Conservation (phyloP, 257 asterid genomes). For the Solanum chilense region DNA sequence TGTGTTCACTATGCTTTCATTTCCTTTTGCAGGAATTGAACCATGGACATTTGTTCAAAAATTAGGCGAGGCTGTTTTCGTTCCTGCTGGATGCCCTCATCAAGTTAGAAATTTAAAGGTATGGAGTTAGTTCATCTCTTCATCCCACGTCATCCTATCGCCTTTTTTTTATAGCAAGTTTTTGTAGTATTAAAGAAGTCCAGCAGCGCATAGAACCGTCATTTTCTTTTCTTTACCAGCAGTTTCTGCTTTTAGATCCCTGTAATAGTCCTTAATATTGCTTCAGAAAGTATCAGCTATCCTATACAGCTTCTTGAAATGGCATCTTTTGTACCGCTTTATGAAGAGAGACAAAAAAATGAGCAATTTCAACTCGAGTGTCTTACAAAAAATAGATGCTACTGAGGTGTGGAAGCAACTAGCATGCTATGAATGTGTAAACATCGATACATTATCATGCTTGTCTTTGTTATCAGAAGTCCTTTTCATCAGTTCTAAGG, state of each 20-base stretch:
- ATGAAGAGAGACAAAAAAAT: not conserved
- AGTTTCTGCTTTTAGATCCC: not conserved
- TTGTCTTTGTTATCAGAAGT: not conserved
- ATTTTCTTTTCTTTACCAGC: not conserved
- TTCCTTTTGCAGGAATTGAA: conserved; percentile 24
- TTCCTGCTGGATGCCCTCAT: conserved; percentile 46
- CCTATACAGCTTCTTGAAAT: not conserved
- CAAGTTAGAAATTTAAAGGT: conserved; percentile 46
- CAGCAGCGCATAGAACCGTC: not conserved
- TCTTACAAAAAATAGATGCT: not conserved
- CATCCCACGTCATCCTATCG: not conserved
- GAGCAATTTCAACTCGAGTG: not conserved
- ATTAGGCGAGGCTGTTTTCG: conserved; percentile 34
- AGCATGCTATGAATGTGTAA: not conserved
- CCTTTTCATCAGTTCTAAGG: not conserved
- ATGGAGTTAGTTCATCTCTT: not conserved
- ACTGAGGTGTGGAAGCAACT: not conserved
- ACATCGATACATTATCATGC: not conserved
- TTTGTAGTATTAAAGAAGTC: not conserved
- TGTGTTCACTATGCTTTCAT: not conserved
- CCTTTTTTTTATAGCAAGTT: not conserved
- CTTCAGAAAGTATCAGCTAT: not conserved
- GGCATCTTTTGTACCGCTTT: not conserved
- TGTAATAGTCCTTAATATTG: not conserved
- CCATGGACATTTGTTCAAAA: conserved; percentile 43